Percentiles rank a stretch among this genome's conserved stretches.
Evolutionary conservation across 169 alveolate species (phyloP).

Genomic region (Cryptosporidium ubiquitum): DNA sequence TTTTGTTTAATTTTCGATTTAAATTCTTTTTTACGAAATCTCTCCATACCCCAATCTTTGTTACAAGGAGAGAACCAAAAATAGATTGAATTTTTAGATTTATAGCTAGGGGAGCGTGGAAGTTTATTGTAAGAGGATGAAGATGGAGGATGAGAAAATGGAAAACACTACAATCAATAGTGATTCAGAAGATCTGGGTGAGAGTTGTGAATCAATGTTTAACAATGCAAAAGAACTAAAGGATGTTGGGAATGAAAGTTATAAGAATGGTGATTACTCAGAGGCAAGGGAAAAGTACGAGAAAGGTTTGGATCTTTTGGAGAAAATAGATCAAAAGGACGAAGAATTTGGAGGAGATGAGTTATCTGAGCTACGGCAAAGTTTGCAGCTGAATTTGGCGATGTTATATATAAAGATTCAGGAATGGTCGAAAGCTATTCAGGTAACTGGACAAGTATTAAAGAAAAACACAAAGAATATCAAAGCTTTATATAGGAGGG

Average conservation of each 20-base stretch:
- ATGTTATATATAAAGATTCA: slow-evolving; percentile 76
- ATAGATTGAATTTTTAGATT: not conserved
- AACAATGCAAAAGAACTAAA: not conserved
- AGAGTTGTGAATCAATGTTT: slow-evolving; percentile 17
- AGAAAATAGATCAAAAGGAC: slow-evolving; percentile 35
- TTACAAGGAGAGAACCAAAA: not conserved
- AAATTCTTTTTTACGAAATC: not conserved
- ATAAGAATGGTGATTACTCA: not conserved
- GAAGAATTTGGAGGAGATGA: slow-evolving; percentile 1
- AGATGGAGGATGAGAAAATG: slow-evolving; percentile 38
- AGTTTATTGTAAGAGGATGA: not conserved
- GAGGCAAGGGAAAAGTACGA: slow-evolving; percentile 53
- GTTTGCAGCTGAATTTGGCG: slow-evolving; percentile 74
- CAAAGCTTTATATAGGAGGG: slow-evolving; percentile 77
- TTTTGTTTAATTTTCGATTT: not conserved
- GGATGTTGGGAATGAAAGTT: slow-evolving; percentile 55
- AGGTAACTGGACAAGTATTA: slow-evolving; percentile 74
- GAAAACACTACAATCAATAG: slow-evolving; percentile 51
- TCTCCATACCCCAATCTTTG: not conserved
- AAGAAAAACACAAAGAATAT: slow-evolving; percentile 76
- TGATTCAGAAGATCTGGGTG: slow-evolving; percentile 43
- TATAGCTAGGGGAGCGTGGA: not conserved
- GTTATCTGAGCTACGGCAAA: slow-evolving; percentile 61
- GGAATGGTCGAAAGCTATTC: slow-evolving; percentile 77
- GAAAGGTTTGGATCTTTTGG: slow-evolving; percentile 34